phyloP scores from a whole-genome alignment of 257 asterid genomes.

The Jacaranda mimosifolia region DNA sequence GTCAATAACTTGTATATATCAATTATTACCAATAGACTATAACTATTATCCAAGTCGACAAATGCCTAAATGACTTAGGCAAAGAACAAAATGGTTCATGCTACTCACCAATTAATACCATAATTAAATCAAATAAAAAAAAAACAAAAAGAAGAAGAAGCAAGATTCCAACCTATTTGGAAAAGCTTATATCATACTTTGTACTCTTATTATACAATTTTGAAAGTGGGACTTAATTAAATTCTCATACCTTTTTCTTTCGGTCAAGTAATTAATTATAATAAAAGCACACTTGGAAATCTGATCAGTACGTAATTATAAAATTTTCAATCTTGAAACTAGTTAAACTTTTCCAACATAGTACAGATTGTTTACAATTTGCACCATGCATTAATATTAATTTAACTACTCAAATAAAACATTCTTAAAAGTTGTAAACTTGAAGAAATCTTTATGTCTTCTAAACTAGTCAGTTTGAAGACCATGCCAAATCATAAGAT shows the following conservation, averaged over 20 bases:
- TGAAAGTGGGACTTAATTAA: not conserved
- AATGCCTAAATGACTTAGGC: too few species aligned
- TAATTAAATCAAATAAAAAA: too few species aligned
- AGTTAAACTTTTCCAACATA: constrained; percentile 29
- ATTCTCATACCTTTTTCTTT: not conserved
- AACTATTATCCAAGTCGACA: too few species aligned
- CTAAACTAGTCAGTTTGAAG: constrained; percentile 20
- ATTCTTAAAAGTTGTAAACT: constrained; percentile 17
- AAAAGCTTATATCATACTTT: not conserved
- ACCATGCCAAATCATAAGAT: constrained; percentile 25
- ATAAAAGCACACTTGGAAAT: not conserved
- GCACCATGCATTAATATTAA: too few species aligned
- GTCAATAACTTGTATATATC: too few species aligned
- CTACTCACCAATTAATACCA: too few species aligned
- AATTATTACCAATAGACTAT: too few species aligned
- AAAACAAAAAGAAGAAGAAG: too few species aligned
- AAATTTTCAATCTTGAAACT: constrained; percentile 20
- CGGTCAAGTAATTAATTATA: not conserved
- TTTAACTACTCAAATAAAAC: constrained; percentile 5
- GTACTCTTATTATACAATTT: too few species aligned
- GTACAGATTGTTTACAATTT: constrained; percentile 17
- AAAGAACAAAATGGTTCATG: too few species aligned
- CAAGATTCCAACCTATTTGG: not conserved
- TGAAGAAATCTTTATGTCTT: constrained; percentile 27
- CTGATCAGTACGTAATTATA: not conserved